A percentile compares a stretch with the other conserved stretches of the same genome.
Evolutionary conservation across 2,329 filamentous ascomycete species (phyloP).

Genomic region (Epichloe sp.): DNA sequence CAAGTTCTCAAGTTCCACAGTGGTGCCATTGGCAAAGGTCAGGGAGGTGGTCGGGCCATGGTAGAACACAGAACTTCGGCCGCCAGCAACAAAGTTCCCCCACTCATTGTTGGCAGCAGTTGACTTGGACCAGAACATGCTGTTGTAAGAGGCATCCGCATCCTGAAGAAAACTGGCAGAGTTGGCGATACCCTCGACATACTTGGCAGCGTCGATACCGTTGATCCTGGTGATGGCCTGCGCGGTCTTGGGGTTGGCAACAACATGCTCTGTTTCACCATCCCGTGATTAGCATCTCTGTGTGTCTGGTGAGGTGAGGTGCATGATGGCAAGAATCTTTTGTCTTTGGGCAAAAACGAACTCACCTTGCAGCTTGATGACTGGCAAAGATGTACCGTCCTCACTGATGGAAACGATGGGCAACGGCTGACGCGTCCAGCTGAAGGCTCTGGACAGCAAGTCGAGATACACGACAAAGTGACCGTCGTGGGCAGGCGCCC

Average conservation of each 20-base stretch:
- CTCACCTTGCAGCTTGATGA: conserved; percentile 12
- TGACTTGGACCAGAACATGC: conserved; percentile 20
- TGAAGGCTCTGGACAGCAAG: conserved; percentile 6
- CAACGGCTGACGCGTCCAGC: conserved; percentile 12
- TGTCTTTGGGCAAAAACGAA: neutral
- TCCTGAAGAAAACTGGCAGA: conserved; percentile 13
- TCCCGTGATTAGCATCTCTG: neutral
- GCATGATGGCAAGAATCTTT: too few species aligned
- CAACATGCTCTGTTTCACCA: conserved; percentile 8
- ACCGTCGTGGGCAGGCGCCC: conserved; percentile 44
- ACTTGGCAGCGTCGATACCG: conserved; percentile 12
- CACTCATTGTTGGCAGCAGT: conserved; percentile 6
- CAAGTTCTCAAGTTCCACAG: conserved; percentile 16
- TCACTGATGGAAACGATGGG: conserved; percentile 26
- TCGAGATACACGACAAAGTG: conserved; percentile 33
- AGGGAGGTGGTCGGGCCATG: conserved; percentile 21
- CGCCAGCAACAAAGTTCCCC: conserved; percentile 20
- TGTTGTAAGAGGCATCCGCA: conserved; percentile 22
- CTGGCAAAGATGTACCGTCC: conserved; percentile 12
- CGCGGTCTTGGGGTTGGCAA: conserved; percentile 11
- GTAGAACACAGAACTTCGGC: conserved; percentile 16
- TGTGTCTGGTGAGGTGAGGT: neutral
- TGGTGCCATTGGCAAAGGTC: conserved; percentile 24
- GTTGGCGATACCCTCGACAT: conserved; percentile 10
- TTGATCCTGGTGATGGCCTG: conserved; percentile 15